These are phyloP conservation scores for Wallacemonas sp. DNA, from an alignment of 208 protist species.

Conservation along the genomic window DNA sequence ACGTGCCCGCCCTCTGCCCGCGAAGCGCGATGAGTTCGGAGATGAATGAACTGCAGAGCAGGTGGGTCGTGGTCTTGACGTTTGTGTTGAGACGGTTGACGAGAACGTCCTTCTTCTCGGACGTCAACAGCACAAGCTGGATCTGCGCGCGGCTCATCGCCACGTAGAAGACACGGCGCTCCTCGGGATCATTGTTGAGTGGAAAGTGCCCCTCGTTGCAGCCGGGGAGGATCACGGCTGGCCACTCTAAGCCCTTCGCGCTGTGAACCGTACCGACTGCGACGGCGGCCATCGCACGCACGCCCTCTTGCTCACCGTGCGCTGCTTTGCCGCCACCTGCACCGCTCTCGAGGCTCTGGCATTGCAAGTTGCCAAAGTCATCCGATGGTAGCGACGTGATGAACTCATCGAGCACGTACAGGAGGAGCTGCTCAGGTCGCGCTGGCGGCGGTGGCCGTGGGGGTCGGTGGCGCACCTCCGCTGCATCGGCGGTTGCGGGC, in stretches of 20 bases:
- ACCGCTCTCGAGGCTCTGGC: not conserved
- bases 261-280: constrained; percentile 80
- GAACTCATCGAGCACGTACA: constrained; percentile 80
- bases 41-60: no score
- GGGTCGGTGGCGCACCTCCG: no score
- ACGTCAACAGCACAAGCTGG: constrained; percentile 73
- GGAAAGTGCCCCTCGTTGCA: constrained; percentile 84
- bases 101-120: constrained; percentile 13
- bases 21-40: constrained; percentile 16
- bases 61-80: constrained; percentile 42
- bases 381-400: constrained; percentile 63
- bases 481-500: no score
- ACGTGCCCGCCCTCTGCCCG: constrained; percentile 15
- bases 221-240: constrained; percentile 67
- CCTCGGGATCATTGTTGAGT: constrained; percentile 45
- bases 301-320: not conserved
- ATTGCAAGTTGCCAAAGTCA: constrained; percentile 62
- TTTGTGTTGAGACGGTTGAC: no score
- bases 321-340: not conserved
- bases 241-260: constrained; percentile 90
- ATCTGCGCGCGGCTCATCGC: constrained; percentile 85
- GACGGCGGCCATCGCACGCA: constrained; percentile 20
- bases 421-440: constrained; percentile 36
- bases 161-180: constrained; percentile 87
- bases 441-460: not conserved